Evolutionary conservation across 495 filamentous ascomycete genomes (phyloP), one percentile per base, ranked within the genome.

Genomic region (Letharia lupina): DNA sequence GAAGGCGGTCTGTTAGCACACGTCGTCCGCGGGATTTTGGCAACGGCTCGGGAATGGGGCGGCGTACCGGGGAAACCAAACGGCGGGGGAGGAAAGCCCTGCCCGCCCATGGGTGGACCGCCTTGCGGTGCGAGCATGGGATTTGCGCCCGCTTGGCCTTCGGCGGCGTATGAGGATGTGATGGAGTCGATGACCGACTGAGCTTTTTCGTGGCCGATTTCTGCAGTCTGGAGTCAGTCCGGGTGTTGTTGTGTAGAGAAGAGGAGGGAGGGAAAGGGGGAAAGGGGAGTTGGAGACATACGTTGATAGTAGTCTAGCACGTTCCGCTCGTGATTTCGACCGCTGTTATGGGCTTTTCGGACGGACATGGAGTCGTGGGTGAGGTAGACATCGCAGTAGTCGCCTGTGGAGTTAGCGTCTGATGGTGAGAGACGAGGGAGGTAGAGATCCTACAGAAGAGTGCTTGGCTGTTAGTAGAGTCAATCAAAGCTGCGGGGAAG

Each of bases 281-380:
- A 37, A 28, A 61, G 50, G 56, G 67, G 61, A n/a, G 62, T 63
- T n/a, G 52, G 47, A 64, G 41, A 73, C 81, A 60, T 82, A 94
- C 91, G 91, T 79, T 97, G 92, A 78, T 99, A 99, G 80, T 99
- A 99, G 68, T 96, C 92, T 70, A 96, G 85, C 16, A 98, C 94
- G 75, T 98, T 98, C 68, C 95, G 89, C 60, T 98, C 81, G 73
- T 98, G 94, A 78, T 98, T 98, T 58, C 93, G 85, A 66, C 94
- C 94, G 71, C 85, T 89, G 81, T 98, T 98, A 78, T 98, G 94
- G 20, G 94, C 94, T 79, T 97, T 97, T 73, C 94, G 91, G 73
- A 98, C 94, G 80, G 91, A 96, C 93, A 98, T 98, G 18, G 91
- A 96, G 86, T 98, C 95, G 83, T 98, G 94, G 65, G 95, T 98